These are phyloP conservation scores for Neurospora crassa DNA, from an alignment of 2,329 filamentous ascomycete genomes.

Conservation along the genomic window DNA sequence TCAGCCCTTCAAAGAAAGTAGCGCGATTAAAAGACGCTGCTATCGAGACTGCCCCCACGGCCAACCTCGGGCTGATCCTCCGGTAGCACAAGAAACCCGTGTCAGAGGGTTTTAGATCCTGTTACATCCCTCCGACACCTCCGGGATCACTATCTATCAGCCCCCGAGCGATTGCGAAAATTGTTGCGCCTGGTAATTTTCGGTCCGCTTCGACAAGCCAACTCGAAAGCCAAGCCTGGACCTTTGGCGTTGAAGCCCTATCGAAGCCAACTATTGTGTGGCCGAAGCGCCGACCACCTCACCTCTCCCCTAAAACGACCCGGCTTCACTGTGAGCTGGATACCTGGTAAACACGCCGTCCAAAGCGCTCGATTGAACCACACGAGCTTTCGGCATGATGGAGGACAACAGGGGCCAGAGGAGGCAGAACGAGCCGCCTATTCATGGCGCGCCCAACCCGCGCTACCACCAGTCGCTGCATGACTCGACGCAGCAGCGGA, in stretches of 20 bases:
- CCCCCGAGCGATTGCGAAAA: background rate
- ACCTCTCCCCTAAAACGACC: constrained; percentile 49
- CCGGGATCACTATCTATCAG: background rate
- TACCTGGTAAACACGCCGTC: constrained; percentile 51
- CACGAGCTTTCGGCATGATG: constrained; percentile 46
- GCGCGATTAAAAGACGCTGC: background rate
- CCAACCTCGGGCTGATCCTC: constrained; percentile 1
- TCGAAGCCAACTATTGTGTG: constrained; percentile 19
- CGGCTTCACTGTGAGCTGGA: constrained; percentile 55
- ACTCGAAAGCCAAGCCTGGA: background rate
- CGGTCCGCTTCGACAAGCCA: background rate
- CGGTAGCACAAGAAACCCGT: constrained; percentile 7
- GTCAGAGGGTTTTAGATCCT: background rate
- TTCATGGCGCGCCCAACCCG: constrained; percentile 49
- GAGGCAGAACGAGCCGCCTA: constrained; percentile 65
- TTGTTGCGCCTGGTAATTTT: background rate
- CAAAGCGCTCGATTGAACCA: constrained; percentile 24
- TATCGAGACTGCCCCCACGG: background rate
- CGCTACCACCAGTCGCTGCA: constrained; percentile 39
- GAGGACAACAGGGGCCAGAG: constrained; percentile 65
- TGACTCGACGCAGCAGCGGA: constrained; percentile 37
- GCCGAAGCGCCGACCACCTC: constrained; percentile 43
- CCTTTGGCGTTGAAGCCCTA: background rate
- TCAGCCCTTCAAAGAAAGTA: background rate
- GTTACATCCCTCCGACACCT: background rate